Evolutionary conservation across 345 rosid genomes (phyloP).

Genomic region (Salix brachista): DNA sequence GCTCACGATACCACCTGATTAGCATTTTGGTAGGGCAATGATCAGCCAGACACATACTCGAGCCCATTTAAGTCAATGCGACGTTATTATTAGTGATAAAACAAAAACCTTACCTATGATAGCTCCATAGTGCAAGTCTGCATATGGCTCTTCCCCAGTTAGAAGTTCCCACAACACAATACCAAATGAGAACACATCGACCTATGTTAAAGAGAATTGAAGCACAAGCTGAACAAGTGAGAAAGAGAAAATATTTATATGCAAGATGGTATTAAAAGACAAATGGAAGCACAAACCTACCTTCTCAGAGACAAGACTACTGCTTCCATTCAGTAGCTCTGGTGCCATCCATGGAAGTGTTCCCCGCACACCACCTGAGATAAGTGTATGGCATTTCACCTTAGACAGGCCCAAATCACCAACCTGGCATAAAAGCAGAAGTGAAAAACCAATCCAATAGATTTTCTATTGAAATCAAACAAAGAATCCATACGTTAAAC

Average conservation of each 20-base stretch:
- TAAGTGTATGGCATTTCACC: conserved; percentile 62
- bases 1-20: conserved; percentile 63
- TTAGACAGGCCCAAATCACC: conserved; percentile 64
- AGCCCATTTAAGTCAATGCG: background rate
- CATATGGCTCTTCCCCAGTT: conserved; percentile 68
- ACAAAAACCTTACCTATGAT: conserved; percentile 42
- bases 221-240: background rate
- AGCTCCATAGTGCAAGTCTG: conserved; percentile 67
- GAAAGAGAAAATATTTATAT: background rate
- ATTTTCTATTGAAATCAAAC: background rate
- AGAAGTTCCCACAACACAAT: conserved; percentile 69
- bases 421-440: conserved; percentile 35
- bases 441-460: background rate
- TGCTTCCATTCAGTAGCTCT: conserved; percentile 58
- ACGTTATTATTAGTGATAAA: background rate
- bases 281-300: conserved; percentile 36
- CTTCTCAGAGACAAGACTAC: conserved; percentile 63
- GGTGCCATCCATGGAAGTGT: conserved; percentile 79
- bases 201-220: conserved; percentile 25
- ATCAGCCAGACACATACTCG: background rate
- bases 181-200: conserved; percentile 67
- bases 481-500: background rate
- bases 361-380: conserved; percentile 66
- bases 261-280: background rate
- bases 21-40: background rate